Conservation (phyloP, 305 asterid species). For the Fraxinus floribunda region DNA sequence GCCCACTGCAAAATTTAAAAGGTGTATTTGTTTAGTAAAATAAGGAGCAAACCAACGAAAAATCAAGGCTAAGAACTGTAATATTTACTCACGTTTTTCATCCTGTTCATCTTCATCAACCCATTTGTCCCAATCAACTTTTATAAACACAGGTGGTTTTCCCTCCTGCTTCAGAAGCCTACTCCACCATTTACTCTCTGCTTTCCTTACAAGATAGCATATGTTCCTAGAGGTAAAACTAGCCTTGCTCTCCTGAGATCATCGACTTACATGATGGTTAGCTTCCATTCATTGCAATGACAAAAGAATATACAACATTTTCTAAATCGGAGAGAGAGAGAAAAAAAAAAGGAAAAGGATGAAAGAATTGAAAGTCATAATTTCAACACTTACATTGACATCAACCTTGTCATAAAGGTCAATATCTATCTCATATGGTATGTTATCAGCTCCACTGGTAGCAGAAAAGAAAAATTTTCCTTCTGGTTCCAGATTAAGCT, state of each 20-base stretch:
- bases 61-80: not conserved
- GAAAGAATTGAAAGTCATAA: not conserved
- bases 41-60: not conserved
- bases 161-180: conserved; percentile 60
- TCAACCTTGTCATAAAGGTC: conserved; percentile 60
- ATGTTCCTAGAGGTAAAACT: conserved; percentile 43
- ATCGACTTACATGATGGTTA: not conserved
- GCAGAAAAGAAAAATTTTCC: conserved; percentile 64
- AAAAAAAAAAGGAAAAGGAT: not conserved
- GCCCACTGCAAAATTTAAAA: conserved; percentile 34
- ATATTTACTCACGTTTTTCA: conserved; percentile 30
- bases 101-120: conserved; percentile 64
- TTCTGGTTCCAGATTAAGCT: conserved; percentile 58
- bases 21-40: conserved; percentile 9
- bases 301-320: not conserved
- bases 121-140: conserved; percentile 80
- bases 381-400: conserved; percentile 41
- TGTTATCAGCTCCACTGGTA: conserved; percentile 42
- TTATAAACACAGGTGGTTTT: conserved; percentile 49
- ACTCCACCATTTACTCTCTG: conserved; percentile 65
- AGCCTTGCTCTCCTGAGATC: conserved; percentile 54
- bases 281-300: not conserved
- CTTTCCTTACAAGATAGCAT: conserved; percentile 56
- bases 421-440: conserved; percentile 48
- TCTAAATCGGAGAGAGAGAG: too few relatives aligned